These are phyloP conservation scores for Phytopythium delawarense DNA, from an alignment of 352 stramenopile species.

Conservation along the genomic window DNA sequence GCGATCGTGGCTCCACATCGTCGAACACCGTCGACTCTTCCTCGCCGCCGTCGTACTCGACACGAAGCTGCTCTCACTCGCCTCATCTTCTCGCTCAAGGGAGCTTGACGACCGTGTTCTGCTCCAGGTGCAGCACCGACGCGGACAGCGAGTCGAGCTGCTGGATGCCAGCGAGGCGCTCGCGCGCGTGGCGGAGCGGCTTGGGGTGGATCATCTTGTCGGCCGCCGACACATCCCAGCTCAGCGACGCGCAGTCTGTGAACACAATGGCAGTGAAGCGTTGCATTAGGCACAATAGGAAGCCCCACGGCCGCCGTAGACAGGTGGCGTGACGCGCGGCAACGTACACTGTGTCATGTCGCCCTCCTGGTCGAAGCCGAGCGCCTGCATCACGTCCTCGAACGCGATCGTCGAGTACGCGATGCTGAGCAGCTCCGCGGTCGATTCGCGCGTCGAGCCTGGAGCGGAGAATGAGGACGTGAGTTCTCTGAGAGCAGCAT, in stretches of 20 bases:
- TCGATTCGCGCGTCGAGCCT: conserved; percentile 51
- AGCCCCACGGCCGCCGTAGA: background rate
- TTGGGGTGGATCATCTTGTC: conserved; percentile 48
- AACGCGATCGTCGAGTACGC: conserved; percentile 63
- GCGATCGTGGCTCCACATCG: too few relatives aligned
- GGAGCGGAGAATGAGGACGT: background rate
- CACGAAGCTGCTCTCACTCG: background rate
- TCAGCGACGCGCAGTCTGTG: conserved; percentile 46
- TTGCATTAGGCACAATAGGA: conserved; percentile 1
- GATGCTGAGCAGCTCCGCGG: conserved; percentile 47
- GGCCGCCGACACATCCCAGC: conserved; percentile 35
- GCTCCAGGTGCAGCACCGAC: conserved; percentile 69
- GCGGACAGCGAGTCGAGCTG: conserved; percentile 65
- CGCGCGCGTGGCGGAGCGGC: conserved; percentile 20
- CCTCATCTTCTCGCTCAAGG: conserved; percentile 16
- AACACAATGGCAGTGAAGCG: background rate
- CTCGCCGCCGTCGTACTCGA: too few relatives aligned
- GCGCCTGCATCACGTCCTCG: conserved; percentile 30
- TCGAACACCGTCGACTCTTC: too few relatives aligned
- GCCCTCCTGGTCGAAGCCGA: conserved; percentile 48
- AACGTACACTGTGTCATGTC: conserved; percentile 42
- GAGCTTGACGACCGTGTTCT: conserved; percentile 63
- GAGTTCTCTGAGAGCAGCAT: background rate
- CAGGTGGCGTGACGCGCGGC: background rate
- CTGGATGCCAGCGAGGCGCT: conserved; percentile 29